Evolutionary conservation across 2,329 filamentous ascomycete species (phyloP), one percentile per base, ranked within the genome.

Genomic region (Pseudopyricularia javanii): DNA sequence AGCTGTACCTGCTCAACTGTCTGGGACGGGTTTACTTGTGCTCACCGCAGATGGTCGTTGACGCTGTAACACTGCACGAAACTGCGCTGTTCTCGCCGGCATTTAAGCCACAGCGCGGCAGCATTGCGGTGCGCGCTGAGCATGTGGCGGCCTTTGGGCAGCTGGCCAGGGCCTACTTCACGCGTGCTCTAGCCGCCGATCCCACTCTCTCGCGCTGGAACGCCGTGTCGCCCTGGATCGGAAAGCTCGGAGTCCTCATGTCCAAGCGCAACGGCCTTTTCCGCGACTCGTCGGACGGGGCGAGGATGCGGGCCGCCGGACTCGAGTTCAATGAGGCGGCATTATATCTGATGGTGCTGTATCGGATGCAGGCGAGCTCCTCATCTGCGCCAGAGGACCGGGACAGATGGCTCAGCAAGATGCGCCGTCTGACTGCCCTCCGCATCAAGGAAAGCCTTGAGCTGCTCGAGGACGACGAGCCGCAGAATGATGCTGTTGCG

Each of bases 261-360:
- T 35, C 24, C 7, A 43, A 51, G 12, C 35, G 49, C 17, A 34
- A 45, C 22, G 50, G n/a, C n/a, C 11, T 43, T 8, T 45, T 43
- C 50, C 34, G 35, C 4, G 50, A 43, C 26, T 43, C 50, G 24
- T 32, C 37, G 15, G 50, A 51, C 17, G 50, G 35, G 2, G 24
- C 34, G 4, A 51, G 35, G 11, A 17, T 51, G 35, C 34, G 50
- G 22, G 35, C 37, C 9, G 50, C 50, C 24, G 50, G 50, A 8
- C 50, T 51, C 24, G 50, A 51, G 26, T 51, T 45, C n/a, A 51
- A 51, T 35, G 50, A 51, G 50, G 50, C 50, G 15, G 24, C 50
- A 4, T 17, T 51, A 3, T 51, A 43, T 6, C 37, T 51, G 8
- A 51, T 51, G 20, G 34, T 51, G n/a, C 28, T 51, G 2, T 51